Evolutionary conservation across 257 asterid genomes (phyloP), one percentile per base, ranked within the genome.

Genomic region (Solanum lycopersicoides): DNA sequence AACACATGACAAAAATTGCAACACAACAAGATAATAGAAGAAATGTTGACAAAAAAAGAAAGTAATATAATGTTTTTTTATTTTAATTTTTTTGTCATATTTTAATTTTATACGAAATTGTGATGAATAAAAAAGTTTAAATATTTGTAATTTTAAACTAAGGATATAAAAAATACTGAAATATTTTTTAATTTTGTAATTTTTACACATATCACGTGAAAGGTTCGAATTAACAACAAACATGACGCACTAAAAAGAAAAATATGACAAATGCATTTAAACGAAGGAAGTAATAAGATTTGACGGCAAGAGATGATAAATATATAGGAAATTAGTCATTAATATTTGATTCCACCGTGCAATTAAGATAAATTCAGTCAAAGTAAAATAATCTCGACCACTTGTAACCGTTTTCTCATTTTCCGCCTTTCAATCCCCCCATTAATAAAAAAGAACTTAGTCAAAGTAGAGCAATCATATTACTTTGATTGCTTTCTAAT

Each of bases 161-260:
- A 3, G 2, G 12, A 59, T 59, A 20, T 3, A 18, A 18, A 59
- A 9, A 3, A 3, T 60, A 60, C 5, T 9, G 21, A 60, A 60
- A 60, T 9, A 21, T 59, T 59, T 1, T 1, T 21, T 9, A 60
- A 21, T 60, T 3, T 21, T 60, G 0, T 60, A n/a, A 0, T 9
- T 21, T 60, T 21, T 21, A 28, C 28, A 60, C 13, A 8, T 56
- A 20, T 59, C 9, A 20, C 0, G 10, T 59, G 25, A 0, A 56
- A 20, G 23, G 25, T 59, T 20, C 11, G 4, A 59, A 20, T 10
- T 56, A 59, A 59, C 20, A 3, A 56, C 5, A 56, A 10, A 10
- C 7, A 4, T 60, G n/a, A 60, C 12, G 69, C 6, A 60, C 69
- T 60, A 21, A 3, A 21, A 23, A 47, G 20, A 59, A 23, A 23